Evolutionary conservation across 2,329 filamentous ascomycete species (phyloP), one percentile per base, ranked within the genome.

Genomic region (Clarireedia monteithiana): DNA sequence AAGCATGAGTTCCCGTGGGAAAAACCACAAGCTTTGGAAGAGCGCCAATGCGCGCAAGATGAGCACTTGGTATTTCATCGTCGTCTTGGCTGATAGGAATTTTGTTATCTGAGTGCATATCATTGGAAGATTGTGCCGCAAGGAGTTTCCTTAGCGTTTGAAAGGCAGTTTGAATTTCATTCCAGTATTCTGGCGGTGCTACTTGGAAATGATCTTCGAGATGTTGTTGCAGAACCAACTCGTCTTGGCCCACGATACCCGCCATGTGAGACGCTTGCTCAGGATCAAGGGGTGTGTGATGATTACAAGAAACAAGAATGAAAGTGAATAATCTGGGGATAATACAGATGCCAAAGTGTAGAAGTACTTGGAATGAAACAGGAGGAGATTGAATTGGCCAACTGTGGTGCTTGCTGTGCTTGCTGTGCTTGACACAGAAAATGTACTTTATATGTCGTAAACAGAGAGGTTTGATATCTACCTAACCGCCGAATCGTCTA

Each of bases 11-110:
- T 15, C 42, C 57, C 12, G 55, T 48, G 30, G 53, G 30, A 14
- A 58, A 34, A n/a, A 58, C n/a, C 5, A 46, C 44, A 38, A 62
- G 45, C 23, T 45, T 36, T 42, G 59, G 59, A 12, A 54, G 45
- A 26, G 26, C 36, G 39, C 38, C 39, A 42, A 50, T 23, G 24
- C 46, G 36, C 26, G 47, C 27, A 36, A 34, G 47, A 34, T 24
- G 20, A 27, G n/a, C 53, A 27, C 53, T 54, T 54, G 51, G 23
- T 39, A 54, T 48, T n/a, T 38, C 51, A 24, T 26, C 44, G 34
- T 38, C 40, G 44, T 39, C 44, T 53, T 53, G 42, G 51, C 51
- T n/a, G 20, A 36, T 17, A 48, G n/a, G 26, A 10, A 10, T 20
- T 36, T 27, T 26, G 30, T 14, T 44, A 17, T 23, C 42, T 34